Evolutionary conservation across 2,329 filamentous ascomycete species (phyloP), one percentile per base, ranked within the genome.

Genomic region (Trichocomaceae sp.): DNA sequence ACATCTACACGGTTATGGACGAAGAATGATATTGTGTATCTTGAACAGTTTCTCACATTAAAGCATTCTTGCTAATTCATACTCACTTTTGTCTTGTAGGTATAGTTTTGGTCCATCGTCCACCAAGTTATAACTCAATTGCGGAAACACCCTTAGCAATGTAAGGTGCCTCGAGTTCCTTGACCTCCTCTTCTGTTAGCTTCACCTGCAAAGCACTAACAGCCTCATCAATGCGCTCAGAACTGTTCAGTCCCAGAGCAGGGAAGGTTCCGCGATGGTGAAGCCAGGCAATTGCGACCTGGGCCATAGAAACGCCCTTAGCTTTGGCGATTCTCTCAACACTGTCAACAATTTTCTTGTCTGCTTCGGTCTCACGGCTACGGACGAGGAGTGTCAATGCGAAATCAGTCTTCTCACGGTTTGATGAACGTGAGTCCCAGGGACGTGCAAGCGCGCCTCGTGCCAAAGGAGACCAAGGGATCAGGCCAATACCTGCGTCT

Each of bases 381-480:
- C 60, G 58, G 19, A 58, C 49, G 55, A 61, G 58, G 57, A 58
- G 59, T 10, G 47, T 54, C 39, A 57, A 57, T 2, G 55, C 56
- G 42, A 29, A 8, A 29, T 29, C 26, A 8, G 26, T 29, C 26
- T 5, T 8, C 61, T 61, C 20, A 47, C 46, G 49, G 59, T 58
- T 31, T 58, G 58, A 29, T 60, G 52, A 57, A 1, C 58, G 59
- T 15, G 58, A 54, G 20, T 57, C 45, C 57, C 57, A 63, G 0
- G 68, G 65, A 3, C 68, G 59, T 0, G 68, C 65, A 17, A 71
- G 55, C 6, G 64, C 49, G 0, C 68, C 68, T 12, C 65, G 56
- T 23, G 65, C 67, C 15, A 71, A 58, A 0, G 69, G 67, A 41
- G 58, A 60, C 52, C 52, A 54, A 1, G 61, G 60, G 9, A 64